Evolutionary conservation across 2,329 filamentous ascomycete genomes (phyloP).

Genomic region (Teratosphaeria viscida): DNA sequence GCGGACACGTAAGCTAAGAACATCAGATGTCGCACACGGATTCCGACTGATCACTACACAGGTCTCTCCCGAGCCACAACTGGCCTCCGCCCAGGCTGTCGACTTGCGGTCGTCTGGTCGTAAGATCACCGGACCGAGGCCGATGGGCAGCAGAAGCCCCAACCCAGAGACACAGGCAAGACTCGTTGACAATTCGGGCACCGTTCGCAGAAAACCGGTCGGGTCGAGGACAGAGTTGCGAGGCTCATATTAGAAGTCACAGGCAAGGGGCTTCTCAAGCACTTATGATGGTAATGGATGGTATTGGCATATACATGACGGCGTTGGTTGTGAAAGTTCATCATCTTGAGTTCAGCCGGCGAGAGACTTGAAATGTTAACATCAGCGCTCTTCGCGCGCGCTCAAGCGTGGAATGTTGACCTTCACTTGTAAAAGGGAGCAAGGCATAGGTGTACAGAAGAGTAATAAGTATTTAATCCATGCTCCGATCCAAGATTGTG

Average conservation of each 20-base stretch:
- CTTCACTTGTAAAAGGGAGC: neutral
- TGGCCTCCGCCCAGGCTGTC: conserved; percentile 17
- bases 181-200: conserved; percentile 12
- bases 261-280: neutral
- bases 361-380: neutral
- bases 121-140: conserved; percentile 40
- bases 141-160: conserved; percentile 33
- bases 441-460: neutral
- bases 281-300: neutral
- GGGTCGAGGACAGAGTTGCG: conserved; percentile 10
- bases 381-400: neutral
- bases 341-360: neutral
- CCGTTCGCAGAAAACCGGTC: conserved; percentile 21
- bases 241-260: neutral
- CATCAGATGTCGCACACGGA: neutral
- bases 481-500: too few species aligned
- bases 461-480: neutral
- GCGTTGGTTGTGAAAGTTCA: neutral
- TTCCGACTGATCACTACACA: neutral
- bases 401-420: neutral
- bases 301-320: neutral
- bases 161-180: conserved; percentile 4
- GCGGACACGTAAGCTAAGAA: conserved; percentile 12
- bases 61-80: conserved; percentile 20
- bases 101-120: conserved; percentile 27